These are phyloP conservation scores for Phytophthora pluvialis DNA, from an alignment of 352 stramenopile genomes.

Conservation along the genomic window DNA sequence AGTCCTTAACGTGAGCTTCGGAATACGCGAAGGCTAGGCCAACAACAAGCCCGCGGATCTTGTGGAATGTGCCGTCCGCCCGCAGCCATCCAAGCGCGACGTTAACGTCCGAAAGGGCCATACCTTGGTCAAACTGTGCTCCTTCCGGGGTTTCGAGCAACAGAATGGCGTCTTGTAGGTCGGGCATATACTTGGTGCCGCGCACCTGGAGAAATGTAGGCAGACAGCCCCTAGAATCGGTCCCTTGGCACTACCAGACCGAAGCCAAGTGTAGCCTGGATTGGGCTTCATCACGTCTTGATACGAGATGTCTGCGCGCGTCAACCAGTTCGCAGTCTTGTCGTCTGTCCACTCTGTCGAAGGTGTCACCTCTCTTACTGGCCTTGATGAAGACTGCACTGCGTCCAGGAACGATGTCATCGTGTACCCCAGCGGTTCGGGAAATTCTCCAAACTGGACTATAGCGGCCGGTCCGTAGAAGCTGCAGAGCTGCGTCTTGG, in stretches of 20 bases:
- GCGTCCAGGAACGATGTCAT: constrained; percentile 48
- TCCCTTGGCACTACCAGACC: constrained; percentile 36
- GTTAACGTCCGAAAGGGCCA: constrained; percentile 56
- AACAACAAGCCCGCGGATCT: constrained; percentile 56
- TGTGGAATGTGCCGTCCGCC: constrained; percentile 53
- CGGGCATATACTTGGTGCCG: constrained; percentile 54
- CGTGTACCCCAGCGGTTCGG: constrained; percentile 51
- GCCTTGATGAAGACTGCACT: constrained; percentile 10
- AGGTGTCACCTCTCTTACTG: constrained; percentile 29
- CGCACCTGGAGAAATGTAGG: constrained; percentile 63
- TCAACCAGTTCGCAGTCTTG: constrained; percentile 71
- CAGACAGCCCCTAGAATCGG: constrained; percentile 62
- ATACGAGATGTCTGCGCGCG: constrained; percentile 47
- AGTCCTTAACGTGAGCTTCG: constrained; percentile 43
- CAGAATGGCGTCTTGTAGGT: constrained; percentile 48
- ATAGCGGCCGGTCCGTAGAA: constrained; percentile 71
- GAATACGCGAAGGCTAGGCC: constrained; percentile 59
- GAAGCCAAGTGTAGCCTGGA: constrained; percentile 51
- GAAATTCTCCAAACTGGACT: constrained; percentile 69
- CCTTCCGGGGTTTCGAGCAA: constrained; percentile 63
- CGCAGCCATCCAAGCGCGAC: constrained; percentile 52
- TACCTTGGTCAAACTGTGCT: constrained; percentile 58
- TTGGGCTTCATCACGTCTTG: constrained; percentile 52
- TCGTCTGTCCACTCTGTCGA: constrained; percentile 67
- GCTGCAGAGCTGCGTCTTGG: constrained; percentile 46